phyloP scores from a whole-genome alignment of 2,329 filamentous ascomycete species.

The Aspergillus aculeatinus region DNA sequence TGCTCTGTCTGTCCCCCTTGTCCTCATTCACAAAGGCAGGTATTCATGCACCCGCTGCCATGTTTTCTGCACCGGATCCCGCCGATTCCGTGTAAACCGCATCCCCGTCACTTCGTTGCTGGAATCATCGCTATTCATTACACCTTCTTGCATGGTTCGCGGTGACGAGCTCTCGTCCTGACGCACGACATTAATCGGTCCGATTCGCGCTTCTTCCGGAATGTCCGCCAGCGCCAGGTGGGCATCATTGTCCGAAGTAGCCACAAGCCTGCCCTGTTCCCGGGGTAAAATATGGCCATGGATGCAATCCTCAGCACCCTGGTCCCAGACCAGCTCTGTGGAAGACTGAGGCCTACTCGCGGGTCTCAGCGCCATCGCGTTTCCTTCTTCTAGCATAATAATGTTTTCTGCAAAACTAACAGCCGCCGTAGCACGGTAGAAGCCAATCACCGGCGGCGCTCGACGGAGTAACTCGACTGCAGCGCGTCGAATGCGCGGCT shows the following conservation, averaged over 20 bases:
- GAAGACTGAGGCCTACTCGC: not conserved
- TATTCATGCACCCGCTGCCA: conserved; percentile 24
- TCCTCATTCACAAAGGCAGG: not conserved
- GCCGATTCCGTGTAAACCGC: conserved; percentile 23
- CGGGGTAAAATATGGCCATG: too few species aligned
- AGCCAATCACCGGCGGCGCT: conserved; percentile 29
- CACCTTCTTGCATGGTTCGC: conserved; percentile 13
- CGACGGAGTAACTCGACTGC: conserved; percentile 28
- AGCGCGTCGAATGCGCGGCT: conserved; percentile 29
- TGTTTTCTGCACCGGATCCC: conserved; percentile 12
- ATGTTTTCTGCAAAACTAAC: conserved; percentile 21
- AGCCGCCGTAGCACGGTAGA: conserved; percentile 19
- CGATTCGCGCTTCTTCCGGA: conserved; percentile 26
- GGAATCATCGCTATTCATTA: conserved; percentile 21
- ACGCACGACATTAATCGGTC: conserved; percentile 25
- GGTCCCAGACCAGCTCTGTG: not conserved
- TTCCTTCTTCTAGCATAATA: conserved; percentile 33
- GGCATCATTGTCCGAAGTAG: not conserved
- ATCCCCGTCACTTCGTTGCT: conserved; percentile 22
- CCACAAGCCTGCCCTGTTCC: not conserved
- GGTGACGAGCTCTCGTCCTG: conserved; percentile 10
- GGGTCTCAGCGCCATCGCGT: conserved; percentile 10
- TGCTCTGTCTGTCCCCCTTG: not conserved
- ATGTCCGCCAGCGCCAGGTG: not conserved
- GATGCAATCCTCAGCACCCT: not conserved